Percentiles rank a stretch among this genome's conserved stretches.
Evolutionary conservation across 2,329 filamentous ascomycete species (phyloP).

Genomic region (Dryadomyces quercus-mongolicae): DNA sequence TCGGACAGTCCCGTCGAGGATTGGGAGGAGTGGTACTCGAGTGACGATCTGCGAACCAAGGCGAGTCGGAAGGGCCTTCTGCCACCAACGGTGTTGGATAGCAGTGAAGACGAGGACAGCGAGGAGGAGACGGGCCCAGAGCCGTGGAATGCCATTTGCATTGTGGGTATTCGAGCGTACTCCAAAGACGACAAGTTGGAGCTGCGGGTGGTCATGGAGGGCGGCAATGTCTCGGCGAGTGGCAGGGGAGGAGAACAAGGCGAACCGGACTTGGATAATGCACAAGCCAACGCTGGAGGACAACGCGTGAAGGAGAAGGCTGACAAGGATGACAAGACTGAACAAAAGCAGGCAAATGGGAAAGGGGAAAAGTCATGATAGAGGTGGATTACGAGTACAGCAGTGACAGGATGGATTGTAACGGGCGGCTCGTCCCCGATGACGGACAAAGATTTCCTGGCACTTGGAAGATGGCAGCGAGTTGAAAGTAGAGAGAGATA

Average conservation of each 20-base stretch:
- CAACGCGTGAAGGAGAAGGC: conserved; percentile 21
- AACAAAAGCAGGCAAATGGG: neutral
- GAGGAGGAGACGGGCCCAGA: conserved; percentile 44
- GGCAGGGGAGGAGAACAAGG: conserved; percentile 42
- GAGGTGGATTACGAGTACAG: too few species aligned
- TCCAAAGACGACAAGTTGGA: conserved; percentile 41
- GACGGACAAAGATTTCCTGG: too few species aligned
- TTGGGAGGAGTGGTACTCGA: conserved; percentile 46
- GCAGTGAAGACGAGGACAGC: conserved; percentile 32
- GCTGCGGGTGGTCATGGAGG: conserved; percentile 43
- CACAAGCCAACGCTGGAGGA: conserved; percentile 41
- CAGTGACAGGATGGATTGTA: too few species aligned
- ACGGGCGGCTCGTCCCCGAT: too few species aligned
- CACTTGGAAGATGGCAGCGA: too few species aligned
- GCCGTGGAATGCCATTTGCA: conserved; percentile 51
- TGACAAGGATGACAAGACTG: neutral
- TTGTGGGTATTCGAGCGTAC: conserved; percentile 50
- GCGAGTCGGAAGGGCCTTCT: neutral
- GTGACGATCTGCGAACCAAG: conserved; percentile 43
- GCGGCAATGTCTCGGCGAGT: conserved; percentile 37
- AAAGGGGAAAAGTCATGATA: too few species aligned
- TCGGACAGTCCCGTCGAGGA: conserved; percentile 49
- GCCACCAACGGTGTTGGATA: conserved; percentile 18
- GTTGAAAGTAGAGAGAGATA: neutral
- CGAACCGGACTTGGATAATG: conserved; percentile 42